Percentiles rank a stretch among this genome's conserved stretches.
These are phyloP conservation scores for Crepidotus variabilis DNA, from an alignment of 768 basidiomycete species.

Conservation along the genomic window DNA sequence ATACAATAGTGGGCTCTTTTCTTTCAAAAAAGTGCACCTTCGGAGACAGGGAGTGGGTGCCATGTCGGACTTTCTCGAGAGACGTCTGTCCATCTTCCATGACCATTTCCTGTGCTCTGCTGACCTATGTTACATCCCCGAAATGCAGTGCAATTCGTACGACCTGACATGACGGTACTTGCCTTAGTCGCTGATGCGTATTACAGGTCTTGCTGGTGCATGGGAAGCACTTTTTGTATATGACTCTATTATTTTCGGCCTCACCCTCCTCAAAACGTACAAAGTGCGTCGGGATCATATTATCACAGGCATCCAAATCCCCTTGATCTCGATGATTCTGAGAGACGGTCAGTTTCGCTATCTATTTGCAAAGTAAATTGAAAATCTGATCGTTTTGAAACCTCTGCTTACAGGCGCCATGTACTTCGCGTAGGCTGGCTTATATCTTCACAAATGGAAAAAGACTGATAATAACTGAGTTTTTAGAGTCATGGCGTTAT, in stretches of 20 bases:
- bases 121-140: background rate
- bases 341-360: conserved; percentile 43
- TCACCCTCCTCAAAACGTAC: conserved; percentile 47
- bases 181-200: background rate
- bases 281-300: conserved; percentile 25
- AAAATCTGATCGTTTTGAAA: background rate
- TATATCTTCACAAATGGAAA: no score
- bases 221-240: conserved; percentile 52
- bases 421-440: conserved; percentile 55
- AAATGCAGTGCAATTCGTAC: conserved; percentile 16
- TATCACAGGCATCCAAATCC: conserved; percentile 21
- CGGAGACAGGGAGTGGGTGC: conserved; percentile 26
- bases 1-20: conserved; percentile 39
- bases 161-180: background rate
- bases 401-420: conserved; percentile 42
- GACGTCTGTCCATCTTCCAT: conserved; percentile 22
- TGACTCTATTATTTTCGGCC: conserved; percentile 41
- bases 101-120: background rate
- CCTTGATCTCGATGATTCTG: conserved; percentile 38
- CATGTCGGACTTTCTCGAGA: conserved; percentile 26
- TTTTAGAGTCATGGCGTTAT: conserved; percentile 46
- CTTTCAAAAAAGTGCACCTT: conserved; percentile 28
- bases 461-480: no score
- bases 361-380: no score
- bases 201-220: conserved; percentile 29